Evolutionary conservation across 176 grass and related monocot genomes (phyloP).

Genomic region (Olyra latifolia): DNA sequence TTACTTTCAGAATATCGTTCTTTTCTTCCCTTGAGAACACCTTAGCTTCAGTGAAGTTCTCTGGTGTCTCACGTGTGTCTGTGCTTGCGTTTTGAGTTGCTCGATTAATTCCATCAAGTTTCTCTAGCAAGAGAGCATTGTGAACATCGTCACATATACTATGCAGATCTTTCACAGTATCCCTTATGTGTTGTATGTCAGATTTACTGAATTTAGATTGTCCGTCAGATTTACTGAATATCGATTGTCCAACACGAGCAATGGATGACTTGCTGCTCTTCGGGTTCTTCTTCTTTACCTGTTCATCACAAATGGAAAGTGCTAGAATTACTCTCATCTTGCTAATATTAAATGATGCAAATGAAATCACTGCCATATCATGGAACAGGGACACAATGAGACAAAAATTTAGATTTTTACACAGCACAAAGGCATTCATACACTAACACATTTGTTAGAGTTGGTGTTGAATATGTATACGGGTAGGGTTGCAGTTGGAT

Average conservation of each 20-base stretch:
- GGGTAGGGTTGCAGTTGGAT: too few relatives aligned
- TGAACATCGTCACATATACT: conserved; percentile 12
- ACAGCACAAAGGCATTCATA: too few relatives aligned
- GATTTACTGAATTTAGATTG: not conserved
- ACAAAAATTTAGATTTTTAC: too few relatives aligned
- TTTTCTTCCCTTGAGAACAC: conserved; percentile 19
- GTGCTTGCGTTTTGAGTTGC: not conserved
- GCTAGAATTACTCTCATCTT: not conserved
- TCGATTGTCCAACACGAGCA: not conserved
- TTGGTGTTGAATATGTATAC: too few relatives aligned
- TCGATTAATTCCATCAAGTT: conserved; percentile 17
- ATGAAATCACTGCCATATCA: too few relatives aligned
- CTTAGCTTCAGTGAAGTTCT: not conserved
- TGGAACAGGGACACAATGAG: too few relatives aligned
- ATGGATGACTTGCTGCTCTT: not conserved
- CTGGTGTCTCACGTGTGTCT: not conserved
- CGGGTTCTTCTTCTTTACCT: conserved; percentile 9
- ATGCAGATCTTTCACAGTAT: not conserved
- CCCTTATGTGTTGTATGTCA: not conserved
- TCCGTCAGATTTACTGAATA: too few relatives aligned
- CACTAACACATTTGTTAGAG: too few relatives aligned
- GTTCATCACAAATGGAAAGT: not conserved
- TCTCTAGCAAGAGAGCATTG: conserved; percentile 21
- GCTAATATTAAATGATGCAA: not conserved
- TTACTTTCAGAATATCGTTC: not conserved